Base-by-base conservation (phyloP, 2,329 filamentous ascomycete species). In the Penicillium sp. region DNA sequence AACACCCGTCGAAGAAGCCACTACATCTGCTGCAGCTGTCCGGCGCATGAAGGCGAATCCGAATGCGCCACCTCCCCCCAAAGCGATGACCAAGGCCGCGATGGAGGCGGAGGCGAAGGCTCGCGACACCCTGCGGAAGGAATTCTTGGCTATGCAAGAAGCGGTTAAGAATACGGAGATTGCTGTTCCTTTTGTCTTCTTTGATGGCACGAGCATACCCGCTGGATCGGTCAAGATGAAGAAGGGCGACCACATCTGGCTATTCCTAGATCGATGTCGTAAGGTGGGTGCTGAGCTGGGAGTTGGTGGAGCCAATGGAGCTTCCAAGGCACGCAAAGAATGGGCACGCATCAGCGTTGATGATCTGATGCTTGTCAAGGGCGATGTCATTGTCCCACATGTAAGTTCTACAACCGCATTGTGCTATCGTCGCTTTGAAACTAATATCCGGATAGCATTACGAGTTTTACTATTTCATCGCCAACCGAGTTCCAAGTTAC, bases 281-380 rank as follows among this genome's bases (percentile, higher is more conserved):
- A 97, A 96, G 74, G 88, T 96, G 0, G 94, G 92, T 12, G 93
- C 93, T 1, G 88, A 95, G 69, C 78, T 92, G 43, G 90, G 90
- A 0, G 90, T 93, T 0, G 90, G 88, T 52, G 87, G 82, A 58
- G 86, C 78, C 57, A 78, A 79, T 83, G 73, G 75, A 25, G 73
- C 75, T n/a, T 65, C 71, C 3, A 74, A 74, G 61, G 71, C 73
- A 55, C 69, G 79, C 66, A 89, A 83, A 64, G 81, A 95, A 71
- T 99, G 95, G 95, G 94, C 94, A 3, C 84, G 94, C 58, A 90
- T 98, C 34, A 91, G 92, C 38, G 94, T 99, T 5, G 95, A 99
- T 74, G 95, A 99, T 78, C 78, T 99, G 73, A 92, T 99, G 87
- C 83, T 97, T 59, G 93, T 99, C 7, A 84, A 92, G 70, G 92